Conservation (phyloP, 2,329 filamentous ascomycete genomes). For the Penicillium sp. region DNA sequence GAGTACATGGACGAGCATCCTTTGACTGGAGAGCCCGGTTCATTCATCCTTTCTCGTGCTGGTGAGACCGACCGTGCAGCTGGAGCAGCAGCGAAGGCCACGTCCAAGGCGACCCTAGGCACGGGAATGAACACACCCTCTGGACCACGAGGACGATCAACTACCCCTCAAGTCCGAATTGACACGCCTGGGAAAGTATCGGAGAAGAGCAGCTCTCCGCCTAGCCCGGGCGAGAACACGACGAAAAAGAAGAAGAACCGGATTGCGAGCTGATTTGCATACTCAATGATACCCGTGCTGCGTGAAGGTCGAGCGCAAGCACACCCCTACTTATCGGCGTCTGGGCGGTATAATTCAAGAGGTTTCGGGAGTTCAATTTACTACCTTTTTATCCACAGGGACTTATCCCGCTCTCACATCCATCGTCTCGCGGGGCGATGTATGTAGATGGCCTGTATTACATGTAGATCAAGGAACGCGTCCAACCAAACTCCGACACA, state of each 20-base stretch:
- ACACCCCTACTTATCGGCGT: background rate
- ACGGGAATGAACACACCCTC: slow-evolving; percentile 11
- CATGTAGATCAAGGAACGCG: background rate
- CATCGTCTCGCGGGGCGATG: background rate
- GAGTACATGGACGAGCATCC: slow-evolving; percentile 68
- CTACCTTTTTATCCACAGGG: background rate
- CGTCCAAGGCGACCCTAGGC: slow-evolving; percentile 11
- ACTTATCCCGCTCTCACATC: background rate
- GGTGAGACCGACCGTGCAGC: slow-evolving; percentile 30
- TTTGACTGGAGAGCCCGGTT: slow-evolving; percentile 63
- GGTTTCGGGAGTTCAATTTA: background rate
- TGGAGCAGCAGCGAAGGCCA: slow-evolving; percentile 20
- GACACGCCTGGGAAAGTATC: slow-evolving; percentile 34
- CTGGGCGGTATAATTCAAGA: background rate
- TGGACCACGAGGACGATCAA: slow-evolving; percentile 18
- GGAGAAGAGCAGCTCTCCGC: slow-evolving; percentile 35
- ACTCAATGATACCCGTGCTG: slow-evolving; percentile 26
- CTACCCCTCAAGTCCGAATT: slow-evolving; percentile 36
- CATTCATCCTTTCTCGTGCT: slow-evolving; percentile 57
- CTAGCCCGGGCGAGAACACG: slow-evolving; percentile 40
- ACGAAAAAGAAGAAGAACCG: slow-evolving; percentile 40
- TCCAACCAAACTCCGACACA: background rate
- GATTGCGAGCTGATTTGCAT: slow-evolving; percentile 27
- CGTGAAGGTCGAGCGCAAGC: background rate
- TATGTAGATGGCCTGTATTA: background rate